These are phyloP conservation scores for Platanus orientalis DNA, from an alignment of 164 flowering plant species.

Conservation along the genomic window DNA sequence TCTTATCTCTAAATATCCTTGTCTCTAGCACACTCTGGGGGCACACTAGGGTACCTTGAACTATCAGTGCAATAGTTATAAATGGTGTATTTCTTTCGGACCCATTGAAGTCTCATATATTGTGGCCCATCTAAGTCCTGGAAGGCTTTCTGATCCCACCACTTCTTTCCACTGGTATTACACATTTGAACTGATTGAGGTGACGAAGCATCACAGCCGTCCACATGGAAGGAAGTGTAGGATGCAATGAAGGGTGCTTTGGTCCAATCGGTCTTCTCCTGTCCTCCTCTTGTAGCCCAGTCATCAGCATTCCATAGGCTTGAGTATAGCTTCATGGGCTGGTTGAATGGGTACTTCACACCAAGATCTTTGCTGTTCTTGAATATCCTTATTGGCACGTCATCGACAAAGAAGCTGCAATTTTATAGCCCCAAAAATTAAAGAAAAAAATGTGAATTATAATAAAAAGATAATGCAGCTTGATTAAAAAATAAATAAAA, in stretches of 20 bases:
- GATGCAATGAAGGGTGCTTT: conserved; percentile 41
- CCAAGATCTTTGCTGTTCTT: conserved; percentile 39
- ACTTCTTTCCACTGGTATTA: conserved; percentile 20
- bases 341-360: conserved; percentile 37
- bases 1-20: conserved; percentile 16
- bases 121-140: conserved; percentile 26
- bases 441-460: no score
- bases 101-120: conserved; percentile 19
- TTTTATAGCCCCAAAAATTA: background rate
- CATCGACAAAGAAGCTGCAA: conserved; percentile 36
- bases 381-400: conserved; percentile 37
- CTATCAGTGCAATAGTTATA: conserved; percentile 29
- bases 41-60: conserved; percentile 15
- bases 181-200: conserved; percentile 18
- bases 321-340: conserved; percentile 45
- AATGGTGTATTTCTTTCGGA: conserved; percentile 21
- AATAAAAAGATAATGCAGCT: no score
- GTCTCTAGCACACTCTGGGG: conserved; percentile 27
- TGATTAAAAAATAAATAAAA: no score
- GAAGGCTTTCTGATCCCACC: conserved; percentile 34
- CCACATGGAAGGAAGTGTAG: conserved; percentile 35
- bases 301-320: conserved; percentile 48
- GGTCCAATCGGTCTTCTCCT: conserved; percentile 43
- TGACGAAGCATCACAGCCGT: conserved; percentile 36
- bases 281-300: conserved; percentile 49